Evolutionary conservation across 2,329 filamentous ascomycete genomes (phyloP), one percentile per base, ranked within the genome.

Genomic region (Paracorniculantispora psalliotae): DNA sequence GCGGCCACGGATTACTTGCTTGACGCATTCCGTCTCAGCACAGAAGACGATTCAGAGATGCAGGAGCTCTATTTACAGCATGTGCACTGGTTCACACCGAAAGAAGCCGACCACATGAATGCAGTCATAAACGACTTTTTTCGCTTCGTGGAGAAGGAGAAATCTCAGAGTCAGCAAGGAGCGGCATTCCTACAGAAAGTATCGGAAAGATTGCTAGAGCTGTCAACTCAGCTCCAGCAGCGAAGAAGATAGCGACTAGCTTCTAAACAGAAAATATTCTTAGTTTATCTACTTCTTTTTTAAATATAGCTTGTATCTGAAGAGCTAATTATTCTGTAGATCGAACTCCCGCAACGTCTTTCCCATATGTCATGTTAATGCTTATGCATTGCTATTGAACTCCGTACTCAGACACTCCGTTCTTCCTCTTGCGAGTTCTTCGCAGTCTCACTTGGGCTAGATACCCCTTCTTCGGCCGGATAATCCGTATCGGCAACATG

Each of bases 401-500:
- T n/a, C n/a, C n/a, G n/a, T n/a, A n/a, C 12, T 52, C 9, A 52
- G 7, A 41, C 9, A 19, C n/a, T 33, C 1, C 25, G n/a, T 19
- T 56, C 46, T 10, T 49, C 19, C n/a, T 33, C 35, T 37, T 50
- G 41, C 12, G 17, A 4, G 6, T 48, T 46, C 5, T 19, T 41
- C 15, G 15, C 46, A 15, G 12, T n/a, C 3, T 33, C 44, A 19
- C 33, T n/a, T 35, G 17, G 44, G 39, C 8, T n/a, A 4, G 35
- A 30, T 12, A 57, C 19, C 4, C 33, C 54, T 10, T 57, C 44
- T 2, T 57, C 19, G 2, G 44, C 17, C 13, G 37, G 12, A 33
- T 57, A 57, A 26, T 57, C 54, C 13, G 54, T 57, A 19, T 57
- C 44, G 26, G 44, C 46, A 23, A 57, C 54, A 28, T 57, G 54